phyloP scores from a whole-genome alignment of 257 asterid species.

The Jacaranda copaia region DNA sequence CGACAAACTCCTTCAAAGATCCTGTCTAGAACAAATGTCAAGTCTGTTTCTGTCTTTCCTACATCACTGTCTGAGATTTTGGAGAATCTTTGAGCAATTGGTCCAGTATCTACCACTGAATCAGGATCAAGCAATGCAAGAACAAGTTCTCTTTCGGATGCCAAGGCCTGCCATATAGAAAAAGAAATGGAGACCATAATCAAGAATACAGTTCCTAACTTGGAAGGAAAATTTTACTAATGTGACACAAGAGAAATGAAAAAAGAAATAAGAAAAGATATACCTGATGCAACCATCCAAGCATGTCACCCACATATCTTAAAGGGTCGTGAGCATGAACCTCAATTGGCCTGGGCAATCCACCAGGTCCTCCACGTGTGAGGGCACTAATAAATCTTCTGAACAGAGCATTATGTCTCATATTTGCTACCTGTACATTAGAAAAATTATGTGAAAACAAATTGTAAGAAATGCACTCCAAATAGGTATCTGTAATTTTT shows the following conservation, averaged over 20 bases:
- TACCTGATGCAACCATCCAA: slow-evolving; percentile 99
- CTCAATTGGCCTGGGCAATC: slow-evolving; percentile 97
- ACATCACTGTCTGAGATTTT: slow-evolving; percentile 57
- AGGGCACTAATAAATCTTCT: slow-evolving; percentile 99
- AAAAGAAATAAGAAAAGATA: neutral
- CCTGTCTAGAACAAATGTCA: slow-evolving; percentile 93
- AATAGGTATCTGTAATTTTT: slow-evolving; percentile 23
- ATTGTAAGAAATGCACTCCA: slow-evolving; percentile 26
- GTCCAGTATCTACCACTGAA: slow-evolving; percentile 71
- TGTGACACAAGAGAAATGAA: neutral
- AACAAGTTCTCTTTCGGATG: slow-evolving; percentile 98
- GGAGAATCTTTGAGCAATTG: slow-evolving; percentile 66
- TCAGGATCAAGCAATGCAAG: slow-evolving; percentile 94
- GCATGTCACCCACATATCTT: slow-evolving; percentile 98
- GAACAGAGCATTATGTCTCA: slow-evolving; percentile 97
- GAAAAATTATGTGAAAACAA: slow-evolving; percentile 27
- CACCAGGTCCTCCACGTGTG: slow-evolving; percentile 99
- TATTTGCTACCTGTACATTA: slow-evolving; percentile 83
- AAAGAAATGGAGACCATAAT: slow-evolving; percentile 34
- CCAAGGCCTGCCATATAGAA: slow-evolving; percentile 76
- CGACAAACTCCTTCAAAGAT: slow-evolving; percentile 99
- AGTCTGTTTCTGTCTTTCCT: slow-evolving; percentile 78
- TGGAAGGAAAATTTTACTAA: slow-evolving; percentile 13
- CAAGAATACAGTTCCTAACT: slow-evolving; percentile 26
- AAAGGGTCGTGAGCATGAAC: slow-evolving; percentile 99